Conservation (phyloP, 2,329 filamentous ascomycete species). For the Verticillium longisporum region DNA sequence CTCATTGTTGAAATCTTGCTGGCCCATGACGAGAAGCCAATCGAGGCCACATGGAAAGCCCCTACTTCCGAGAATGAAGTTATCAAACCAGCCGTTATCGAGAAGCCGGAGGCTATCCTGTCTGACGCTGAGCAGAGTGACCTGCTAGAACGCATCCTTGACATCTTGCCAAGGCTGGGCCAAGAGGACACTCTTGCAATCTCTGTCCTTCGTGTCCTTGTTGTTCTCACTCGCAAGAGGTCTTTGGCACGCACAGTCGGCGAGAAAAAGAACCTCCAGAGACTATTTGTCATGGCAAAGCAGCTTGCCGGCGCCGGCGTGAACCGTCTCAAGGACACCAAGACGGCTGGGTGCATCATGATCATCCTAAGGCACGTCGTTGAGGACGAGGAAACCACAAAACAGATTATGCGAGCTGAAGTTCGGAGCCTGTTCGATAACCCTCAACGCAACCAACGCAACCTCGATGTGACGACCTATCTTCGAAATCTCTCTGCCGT, state of each 20-base stretch:
- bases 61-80: slow-evolving; percentile 43
- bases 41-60: slow-evolving; percentile 62
- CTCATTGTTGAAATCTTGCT: slow-evolving; percentile 85
- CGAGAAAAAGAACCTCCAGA: slow-evolving; percentile 82
- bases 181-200: slow-evolving; percentile 83
- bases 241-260: slow-evolving; percentile 68
- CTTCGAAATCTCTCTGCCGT: slow-evolving; percentile 72
- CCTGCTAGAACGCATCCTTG: slow-evolving; percentile 72
- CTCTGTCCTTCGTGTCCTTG: slow-evolving; percentile 74
- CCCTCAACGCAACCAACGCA: slow-evolving; percentile 39
- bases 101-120: slow-evolving; percentile 55
- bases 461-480: slow-evolving; percentile 65
- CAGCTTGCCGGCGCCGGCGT: slow-evolving; percentile 78
- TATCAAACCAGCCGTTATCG: slow-evolving; percentile 48
- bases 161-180: slow-evolving; percentile 76
- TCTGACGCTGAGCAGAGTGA: slow-evolving; percentile 55
- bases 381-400: slow-evolving; percentile 86
- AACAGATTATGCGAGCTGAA: slow-evolving; percentile 86
- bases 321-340: slow-evolving; percentile 56
- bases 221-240: slow-evolving; percentile 78
- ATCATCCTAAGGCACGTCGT: slow-evolving; percentile 86
- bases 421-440: slow-evolving; percentile 72
- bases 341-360: slow-evolving; percentile 60
- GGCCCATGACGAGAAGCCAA: slow-evolving; percentile 80
- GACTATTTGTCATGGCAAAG: slow-evolving; percentile 91